phyloP scores from a whole-genome alignment of 2,329 filamentous ascomycete genomes.

The Aspergillus pseudoglaucus region DNA sequence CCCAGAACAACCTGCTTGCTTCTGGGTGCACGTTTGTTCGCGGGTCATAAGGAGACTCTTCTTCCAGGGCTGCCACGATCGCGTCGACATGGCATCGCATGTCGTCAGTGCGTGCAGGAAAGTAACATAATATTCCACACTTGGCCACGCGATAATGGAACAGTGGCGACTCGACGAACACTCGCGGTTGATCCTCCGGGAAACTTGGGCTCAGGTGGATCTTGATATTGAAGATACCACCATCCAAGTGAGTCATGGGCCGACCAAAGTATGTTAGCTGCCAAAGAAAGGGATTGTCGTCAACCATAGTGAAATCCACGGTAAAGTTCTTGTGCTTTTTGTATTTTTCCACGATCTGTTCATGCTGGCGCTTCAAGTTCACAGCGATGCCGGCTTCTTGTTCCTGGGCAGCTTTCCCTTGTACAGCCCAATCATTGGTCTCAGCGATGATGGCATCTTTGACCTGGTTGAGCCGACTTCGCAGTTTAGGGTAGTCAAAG shows the following conservation, averaged over 20 bases:
- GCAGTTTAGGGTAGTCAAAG: constrained; percentile 73
- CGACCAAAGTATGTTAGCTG: constrained; percentile 79
- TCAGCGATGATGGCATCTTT: constrained; percentile 67
- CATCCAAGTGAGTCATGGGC: constrained; percentile 89
- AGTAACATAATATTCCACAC: constrained; percentile 79
- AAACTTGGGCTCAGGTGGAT: constrained; percentile 77
- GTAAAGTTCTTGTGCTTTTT: constrained; percentile 63
- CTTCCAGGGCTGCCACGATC: constrained; percentile 75
- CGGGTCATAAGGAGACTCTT: constrained; percentile 87
- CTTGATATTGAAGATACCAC: constrained; percentile 77
- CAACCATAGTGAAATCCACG: constrained; percentile 67
- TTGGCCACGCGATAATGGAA: constrained; percentile 83
- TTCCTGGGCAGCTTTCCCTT: constrained; percentile 57
- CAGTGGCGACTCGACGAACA: constrained; percentile 70
- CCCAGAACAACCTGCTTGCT: constrained; percentile 83
- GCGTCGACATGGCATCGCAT: constrained; percentile 76
- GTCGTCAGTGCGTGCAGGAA: constrained; percentile 64
- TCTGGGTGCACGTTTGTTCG: constrained; percentile 80
- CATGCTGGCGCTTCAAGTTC: constrained; percentile 76
- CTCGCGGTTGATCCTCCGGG: constrained; percentile 79
- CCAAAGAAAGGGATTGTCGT: constrained; percentile 88
- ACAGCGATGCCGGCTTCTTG: constrained; percentile 70
- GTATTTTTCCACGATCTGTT: constrained; percentile 71
- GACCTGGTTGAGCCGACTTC: constrained; percentile 61
- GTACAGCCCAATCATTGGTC: constrained; percentile 60